Percentiles rank a stretch among this genome's conserved stretches.
These are phyloP conservation scores for Omphalea diandra DNA, from an alignment of 441 rosid genomes.

Conservation along the genomic window DNA sequence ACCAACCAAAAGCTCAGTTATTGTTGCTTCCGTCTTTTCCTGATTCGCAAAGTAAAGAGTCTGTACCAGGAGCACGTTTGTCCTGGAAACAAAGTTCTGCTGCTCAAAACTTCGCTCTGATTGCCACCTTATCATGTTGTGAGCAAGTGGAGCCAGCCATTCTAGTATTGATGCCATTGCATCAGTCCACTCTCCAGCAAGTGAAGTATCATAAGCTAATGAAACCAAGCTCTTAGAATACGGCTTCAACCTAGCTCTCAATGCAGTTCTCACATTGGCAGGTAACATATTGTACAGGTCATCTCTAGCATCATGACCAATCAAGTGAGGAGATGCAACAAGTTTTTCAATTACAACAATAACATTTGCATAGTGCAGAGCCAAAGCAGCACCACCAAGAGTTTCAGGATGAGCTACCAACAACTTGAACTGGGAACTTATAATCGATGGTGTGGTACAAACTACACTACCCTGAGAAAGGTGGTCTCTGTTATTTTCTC, in stretches of 20 bases:
- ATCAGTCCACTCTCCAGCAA: slow-evolving; percentile 85
- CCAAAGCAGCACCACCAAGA: slow-evolving; percentile 86
- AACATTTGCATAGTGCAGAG: slow-evolving; percentile 92
- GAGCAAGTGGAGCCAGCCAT: slow-evolving; percentile 97
- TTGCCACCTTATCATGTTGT: slow-evolving; percentile 98
- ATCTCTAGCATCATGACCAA: slow-evolving; percentile 91
- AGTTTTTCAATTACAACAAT: slow-evolving; percentile 90
- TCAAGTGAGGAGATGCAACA: slow-evolving; percentile 86
- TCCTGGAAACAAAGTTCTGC: slow-evolving; percentile 76
- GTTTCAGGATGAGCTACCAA: slow-evolving; percentile 71
- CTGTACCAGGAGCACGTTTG: slow-evolving; percentile 82
- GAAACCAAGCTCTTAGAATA: slow-evolving; percentile 63
- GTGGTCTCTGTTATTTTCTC: slow-evolving; percentile 36
- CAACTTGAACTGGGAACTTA: slow-evolving; percentile 45
- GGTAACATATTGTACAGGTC: slow-evolving; percentile 96
- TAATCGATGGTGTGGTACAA: slow-evolving; percentile 32
- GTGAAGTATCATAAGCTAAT: slow-evolving; percentile 54
- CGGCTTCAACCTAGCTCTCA: slow-evolving; percentile 76
- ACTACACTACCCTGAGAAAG: slow-evolving; percentile 28
- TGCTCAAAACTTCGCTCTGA: slow-evolving; percentile 93
- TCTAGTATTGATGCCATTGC: slow-evolving; percentile 76
- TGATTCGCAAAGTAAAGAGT: slow-evolving; percentile 91
- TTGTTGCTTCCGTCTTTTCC: slow-evolving; percentile 87
- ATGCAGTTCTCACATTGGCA: slow-evolving; percentile 61
- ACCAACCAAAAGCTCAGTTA: slow-evolving; percentile 95